A percentile compares a stretch with the other conserved stretches of the same genome.
Conservation (phyloP, 1,284 basidiomycete species). For the Rhodotorula glutinis region DNA sequence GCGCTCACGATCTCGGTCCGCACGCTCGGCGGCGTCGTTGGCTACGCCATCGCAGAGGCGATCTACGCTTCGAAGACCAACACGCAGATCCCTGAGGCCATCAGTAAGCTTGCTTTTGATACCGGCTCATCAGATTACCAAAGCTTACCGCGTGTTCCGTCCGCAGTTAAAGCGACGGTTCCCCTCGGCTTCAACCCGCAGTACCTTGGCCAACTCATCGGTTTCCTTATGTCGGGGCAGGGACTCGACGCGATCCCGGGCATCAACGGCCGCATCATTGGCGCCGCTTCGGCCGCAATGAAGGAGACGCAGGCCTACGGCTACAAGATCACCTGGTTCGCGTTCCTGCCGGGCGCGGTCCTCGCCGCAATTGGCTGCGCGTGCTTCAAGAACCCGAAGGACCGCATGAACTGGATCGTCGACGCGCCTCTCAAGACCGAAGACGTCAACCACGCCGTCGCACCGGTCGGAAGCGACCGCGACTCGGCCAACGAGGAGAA, state of each 20-base stretch:
- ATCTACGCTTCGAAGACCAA: conserved; percentile 18
- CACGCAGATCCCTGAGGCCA: conserved; percentile 8
- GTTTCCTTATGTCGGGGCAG: conserved; percentile 2
- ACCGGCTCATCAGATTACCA: background rate
- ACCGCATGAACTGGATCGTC: conserved; percentile 28
- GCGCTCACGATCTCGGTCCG: conserved; percentile 15
- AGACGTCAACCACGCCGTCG: background rate
- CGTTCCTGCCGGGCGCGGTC: conserved; percentile 21
- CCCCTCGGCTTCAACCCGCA: conserved; percentile 9
- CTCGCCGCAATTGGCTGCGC: conserved; percentile 24
- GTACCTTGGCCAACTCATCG: conserved; percentile 9
- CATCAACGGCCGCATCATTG: conserved; percentile 10
- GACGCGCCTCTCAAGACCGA: conserved; percentile 10
- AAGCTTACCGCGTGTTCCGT: background rate
- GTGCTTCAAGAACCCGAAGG: conserved; percentile 20
- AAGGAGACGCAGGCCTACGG: conserved; percentile 16
- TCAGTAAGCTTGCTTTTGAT: background rate
- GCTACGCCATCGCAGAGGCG: conserved; percentile 17
- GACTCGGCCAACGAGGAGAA: background rate
- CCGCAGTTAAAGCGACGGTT: conserved; percentile 2
- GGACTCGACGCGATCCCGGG: conserved; percentile 16
- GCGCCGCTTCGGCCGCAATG: conserved; percentile 9
- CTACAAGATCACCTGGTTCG: conserved; percentile 28
- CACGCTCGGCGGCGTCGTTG: conserved; percentile 23
- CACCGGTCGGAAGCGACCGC: background rate